Evolutionary conservation across 1,139 yeast genomes (phyloP).

Genomic region (Blastobotrys proliferans): DNA sequence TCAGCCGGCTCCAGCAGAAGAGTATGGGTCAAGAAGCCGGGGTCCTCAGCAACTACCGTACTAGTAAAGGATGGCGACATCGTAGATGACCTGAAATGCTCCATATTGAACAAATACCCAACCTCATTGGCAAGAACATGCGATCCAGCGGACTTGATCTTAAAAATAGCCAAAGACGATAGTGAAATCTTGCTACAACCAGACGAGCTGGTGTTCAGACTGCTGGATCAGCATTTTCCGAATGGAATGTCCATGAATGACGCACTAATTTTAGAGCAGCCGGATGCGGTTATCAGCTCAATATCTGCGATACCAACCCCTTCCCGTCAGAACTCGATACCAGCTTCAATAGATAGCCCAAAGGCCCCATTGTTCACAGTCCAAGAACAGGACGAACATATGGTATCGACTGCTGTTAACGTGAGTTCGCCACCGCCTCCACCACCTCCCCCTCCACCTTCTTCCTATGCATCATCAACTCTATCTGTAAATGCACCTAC

Average conservation of each 20-base stretch:
- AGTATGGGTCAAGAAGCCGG: slow-evolving; percentile 58
- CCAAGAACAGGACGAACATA: neutral
- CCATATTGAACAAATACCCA: slow-evolving; percentile 61
- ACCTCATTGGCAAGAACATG: slow-evolving; percentile 55
- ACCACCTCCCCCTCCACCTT: neutral
- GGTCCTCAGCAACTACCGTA: slow-evolving; percentile 65
- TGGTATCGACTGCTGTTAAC: neutral
- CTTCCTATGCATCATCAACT: neutral
- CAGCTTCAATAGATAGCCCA: neutral
- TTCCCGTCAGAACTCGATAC: neutral
- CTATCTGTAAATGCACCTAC: neutral
- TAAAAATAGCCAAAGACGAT: slow-evolving; percentile 17
- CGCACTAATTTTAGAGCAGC: slow-evolving; percentile 44
- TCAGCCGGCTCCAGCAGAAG: slow-evolving; percentile 30
- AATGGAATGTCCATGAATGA: slow-evolving; percentile 66
- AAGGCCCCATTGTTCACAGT: neutral
- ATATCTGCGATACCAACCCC: neutral
- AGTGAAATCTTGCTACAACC: slow-evolving; percentile 37
- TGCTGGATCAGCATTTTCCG: slow-evolving; percentile 61
- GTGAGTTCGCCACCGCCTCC: neutral
- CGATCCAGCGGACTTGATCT: slow-evolving; percentile 65
- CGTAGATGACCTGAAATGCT: slow-evolving; percentile 68
- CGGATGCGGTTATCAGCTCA: neutral
- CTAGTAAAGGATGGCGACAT: slow-evolving; percentile 51
- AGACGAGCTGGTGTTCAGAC: slow-evolving; percentile 56